Evolutionary conservation across 768 basidiomycete species (phyloP).

Genomic region (Galerina marginata): DNA sequence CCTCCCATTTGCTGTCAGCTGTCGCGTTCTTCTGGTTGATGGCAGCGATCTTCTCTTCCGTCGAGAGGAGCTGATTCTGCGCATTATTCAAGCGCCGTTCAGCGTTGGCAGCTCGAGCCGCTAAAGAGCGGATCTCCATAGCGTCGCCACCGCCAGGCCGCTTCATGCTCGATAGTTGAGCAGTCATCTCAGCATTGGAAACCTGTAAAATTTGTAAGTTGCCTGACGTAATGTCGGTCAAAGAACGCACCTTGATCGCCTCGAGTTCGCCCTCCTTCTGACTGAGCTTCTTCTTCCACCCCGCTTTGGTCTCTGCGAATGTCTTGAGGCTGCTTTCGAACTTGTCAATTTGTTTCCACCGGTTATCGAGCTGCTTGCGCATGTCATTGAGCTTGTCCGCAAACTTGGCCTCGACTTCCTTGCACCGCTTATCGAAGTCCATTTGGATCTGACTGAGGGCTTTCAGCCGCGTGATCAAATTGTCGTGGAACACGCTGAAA

Average conservation of each 20-base stretch:
- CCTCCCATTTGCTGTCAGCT: slow-evolving; percentile 92
- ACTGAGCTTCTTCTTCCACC: slow-evolving; percentile 84
- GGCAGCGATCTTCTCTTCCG: slow-evolving; percentile 83
- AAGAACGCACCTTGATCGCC: slow-evolving; percentile 69
- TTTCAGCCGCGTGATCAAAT: slow-evolving; percentile 87
- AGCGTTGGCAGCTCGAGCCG: slow-evolving; percentile 78
- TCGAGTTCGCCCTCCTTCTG: slow-evolving; percentile 91
- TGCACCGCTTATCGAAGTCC: slow-evolving; percentile 85
- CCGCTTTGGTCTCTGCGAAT: slow-evolving; percentile 77
- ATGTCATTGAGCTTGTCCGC: slow-evolving; percentile 77
- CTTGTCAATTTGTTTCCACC: slow-evolving; percentile 93
- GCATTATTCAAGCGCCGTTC: slow-evolving; percentile 88
- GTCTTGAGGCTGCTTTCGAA: slow-evolving; percentile 87
- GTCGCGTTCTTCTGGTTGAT: slow-evolving; percentile 73
- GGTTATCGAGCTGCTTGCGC: slow-evolving; percentile 84
- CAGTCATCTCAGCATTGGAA: slow-evolving; percentile 74
- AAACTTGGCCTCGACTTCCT: slow-evolving; percentile 78
- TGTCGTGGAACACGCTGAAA: slow-evolving; percentile 93
- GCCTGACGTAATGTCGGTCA: not conserved
- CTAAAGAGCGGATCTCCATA: slow-evolving; percentile 73
- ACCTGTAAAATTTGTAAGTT: slow-evolving; percentile 45
- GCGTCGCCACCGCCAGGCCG: slow-evolving; percentile 64
- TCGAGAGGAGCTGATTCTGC: slow-evolving; percentile 80
- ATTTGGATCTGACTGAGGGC: slow-evolving; percentile 82
- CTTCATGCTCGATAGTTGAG: slow-evolving; percentile 68